Evolutionary conservation across 176 grass and related monocot genomes (phyloP).

Genomic region (Dactylis glomerata): DNA sequence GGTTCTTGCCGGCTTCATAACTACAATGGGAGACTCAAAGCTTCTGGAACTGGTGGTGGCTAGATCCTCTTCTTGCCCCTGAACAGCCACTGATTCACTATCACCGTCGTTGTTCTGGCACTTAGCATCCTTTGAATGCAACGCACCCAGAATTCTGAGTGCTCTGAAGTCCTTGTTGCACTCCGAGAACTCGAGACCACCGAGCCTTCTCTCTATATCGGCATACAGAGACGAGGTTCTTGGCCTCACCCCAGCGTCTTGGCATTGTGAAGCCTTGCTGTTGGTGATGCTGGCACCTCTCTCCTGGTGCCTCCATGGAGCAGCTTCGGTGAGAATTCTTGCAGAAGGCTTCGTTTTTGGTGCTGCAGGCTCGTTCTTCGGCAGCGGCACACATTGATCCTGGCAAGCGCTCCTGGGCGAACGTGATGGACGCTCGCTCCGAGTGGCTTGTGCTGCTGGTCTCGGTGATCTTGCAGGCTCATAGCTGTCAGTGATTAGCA

Average conservation of each 20-base stretch:
- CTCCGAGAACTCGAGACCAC: constrained; percentile 50
- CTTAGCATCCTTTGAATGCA: constrained; percentile 53
- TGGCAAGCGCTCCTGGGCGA: constrained; percentile 39
- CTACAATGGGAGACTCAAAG: constrained; percentile 74
- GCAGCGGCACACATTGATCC: constrained; percentile 23
- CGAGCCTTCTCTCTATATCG: constrained; percentile 63
- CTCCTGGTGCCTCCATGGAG: constrained; percentile 81
- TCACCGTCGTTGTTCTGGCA: constrained; percentile 27
- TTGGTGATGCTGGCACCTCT: constrained; percentile 8
- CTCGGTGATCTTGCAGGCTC: constrained; percentile 37
- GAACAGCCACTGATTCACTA: constrained; percentile 10
- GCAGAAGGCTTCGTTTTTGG: constrained; percentile 51
- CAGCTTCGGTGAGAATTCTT: constrained; percentile 58
- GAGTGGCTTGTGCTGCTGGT: constrained; percentile 2
- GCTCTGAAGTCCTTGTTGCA: constrained; percentile 68
- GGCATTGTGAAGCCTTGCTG: constrained; percentile 41
- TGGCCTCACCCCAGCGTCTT: constrained; percentile 41
- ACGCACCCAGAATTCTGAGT: constrained; percentile 52
- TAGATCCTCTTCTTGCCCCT: constrained; percentile 3
- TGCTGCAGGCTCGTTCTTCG: constrained; percentile 35
- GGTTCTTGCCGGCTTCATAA: constrained; percentile 76
- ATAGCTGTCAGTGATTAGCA: constrained; percentile 22
- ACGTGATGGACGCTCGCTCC: constrained; percentile 30
- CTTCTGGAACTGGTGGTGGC: constrained; percentile 35
- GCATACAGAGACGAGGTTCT: constrained; percentile 39